These are phyloP conservation scores for Venturia oleaginea DNA, from an alignment of 2,329 filamentous ascomycete species.

Conservation along the genomic window DNA sequence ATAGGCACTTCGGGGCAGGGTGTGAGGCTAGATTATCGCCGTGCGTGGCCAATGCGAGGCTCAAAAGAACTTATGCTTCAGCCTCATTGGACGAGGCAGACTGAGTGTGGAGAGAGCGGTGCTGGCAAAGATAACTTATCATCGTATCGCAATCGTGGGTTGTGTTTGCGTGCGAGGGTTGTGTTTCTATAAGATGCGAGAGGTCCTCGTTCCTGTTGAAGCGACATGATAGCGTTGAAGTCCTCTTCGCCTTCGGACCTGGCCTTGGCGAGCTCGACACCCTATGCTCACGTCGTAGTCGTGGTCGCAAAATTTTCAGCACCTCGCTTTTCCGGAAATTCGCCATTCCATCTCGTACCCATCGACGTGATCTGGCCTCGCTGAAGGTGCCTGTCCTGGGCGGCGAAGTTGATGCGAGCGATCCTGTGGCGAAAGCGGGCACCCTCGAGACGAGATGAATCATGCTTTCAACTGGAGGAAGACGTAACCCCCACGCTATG, in stretches of 20 bases:
- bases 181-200: background rate
- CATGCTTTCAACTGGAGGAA: background rate
- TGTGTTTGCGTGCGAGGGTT: conserved; percentile 1
- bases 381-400: background rate
- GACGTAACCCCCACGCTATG: background rate
- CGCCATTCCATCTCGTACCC: background rate
- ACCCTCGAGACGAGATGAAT: background rate
- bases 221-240: background rate
- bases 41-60: background rate
- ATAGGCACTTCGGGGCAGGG: conserved; percentile 4
- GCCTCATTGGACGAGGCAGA: conserved; percentile 1
- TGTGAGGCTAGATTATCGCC: background rate
- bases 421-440: background rate
- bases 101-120: conserved; percentile 2
- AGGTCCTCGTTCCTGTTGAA: background rate
- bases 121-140: conserved; percentile 4
- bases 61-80: conserved; percentile 1
- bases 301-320: background rate
- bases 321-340: background rate
- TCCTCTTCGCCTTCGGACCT: background rate
- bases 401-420: background rate
- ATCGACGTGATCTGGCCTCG: background rate
- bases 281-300: background rate
- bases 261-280: background rate
- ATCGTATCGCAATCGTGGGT: background rate